Base-by-base conservation (phyloP, 257 asterid species). In the Forsythia suspensa region DNA sequence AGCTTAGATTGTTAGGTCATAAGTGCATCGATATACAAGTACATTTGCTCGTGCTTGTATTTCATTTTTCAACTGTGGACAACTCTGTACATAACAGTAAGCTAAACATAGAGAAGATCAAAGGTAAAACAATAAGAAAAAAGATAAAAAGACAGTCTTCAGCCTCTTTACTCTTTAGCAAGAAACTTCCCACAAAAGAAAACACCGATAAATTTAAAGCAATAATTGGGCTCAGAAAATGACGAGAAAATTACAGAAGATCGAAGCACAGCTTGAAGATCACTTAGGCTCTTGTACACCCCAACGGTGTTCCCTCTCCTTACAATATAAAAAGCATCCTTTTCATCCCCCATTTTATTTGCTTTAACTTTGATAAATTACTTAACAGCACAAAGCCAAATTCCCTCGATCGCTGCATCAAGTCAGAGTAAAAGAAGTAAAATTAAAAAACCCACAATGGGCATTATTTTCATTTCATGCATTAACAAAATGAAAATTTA, bases 271-370 rank as follows among this genome's bases (percentile, higher is more conserved):
- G 84, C 80, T 75, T 88, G 90, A 52, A 84, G 84, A 85, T 86
- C 92, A 76, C 87, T 85, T 16, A 84, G 74, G 82, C 90, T 88
- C 82, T 83, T 86, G 87, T 86, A 88, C 11, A 88, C 84, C 20
- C 90, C 90, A 80, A 83, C 70, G 36, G 80, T 80, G 46, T 80
- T 80, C 43, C 86, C 89, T 75, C 84, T 88, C 8, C 84, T 77
- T 46, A 86, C 92, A 13, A 88, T 88, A 63, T 85, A 88, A 80
- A 84, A 88, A 3, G 86, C 88, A 48, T 88, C 92, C 65, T 85
- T 82, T 76, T 88, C 92, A 66, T 88, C 92, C 55, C 86, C 92
- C 90, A 88, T 86, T 63, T 46, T 75, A 10, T 29, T 63, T 34
- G 55, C 21, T 20, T 24, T 16, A 68, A 15, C 51, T 71, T 43